A percentile compares a stretch with the other conserved stretches of the same genome.
These are phyloP conservation scores for Baorangia bicolor DNA, from an alignment of 768 basidiomycete species.

Conservation along the genomic window DNA sequence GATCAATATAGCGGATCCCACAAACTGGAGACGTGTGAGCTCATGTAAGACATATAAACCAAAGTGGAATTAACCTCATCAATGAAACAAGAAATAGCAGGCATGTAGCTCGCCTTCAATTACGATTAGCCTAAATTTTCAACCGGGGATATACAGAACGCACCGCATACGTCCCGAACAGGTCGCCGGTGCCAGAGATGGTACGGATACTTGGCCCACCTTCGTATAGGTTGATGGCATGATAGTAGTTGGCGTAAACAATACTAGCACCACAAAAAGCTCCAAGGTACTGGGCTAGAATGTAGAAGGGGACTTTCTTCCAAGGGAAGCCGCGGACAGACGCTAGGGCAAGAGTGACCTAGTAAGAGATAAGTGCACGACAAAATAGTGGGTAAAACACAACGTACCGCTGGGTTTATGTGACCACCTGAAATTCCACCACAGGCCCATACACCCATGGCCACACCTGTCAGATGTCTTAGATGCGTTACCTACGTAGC, in stretches of 20 bases:
- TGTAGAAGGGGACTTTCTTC: constrained; percentile 74
- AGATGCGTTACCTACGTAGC: background rate
- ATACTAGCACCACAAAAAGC: constrained; percentile 55
- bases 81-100: constrained; percentile 46
- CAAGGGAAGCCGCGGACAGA: constrained; percentile 74
- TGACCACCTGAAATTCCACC: constrained; percentile 73
- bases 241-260: constrained; percentile 63
- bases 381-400: background rate
- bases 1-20: constrained; percentile 54
- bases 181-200: constrained; percentile 50
- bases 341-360: constrained; percentile 72
- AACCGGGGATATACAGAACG: constrained; percentile 14
- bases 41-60: background rate
- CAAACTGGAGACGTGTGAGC: constrained; percentile 38
- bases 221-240: constrained; percentile 65
- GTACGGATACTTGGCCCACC: constrained; percentile 56
- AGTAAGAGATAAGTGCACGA: background rate
- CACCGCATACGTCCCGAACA: constrained; percentile 65
- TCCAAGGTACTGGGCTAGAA: constrained; percentile 62
- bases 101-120: constrained; percentile 41
- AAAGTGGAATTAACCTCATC: constrained; percentile 34
- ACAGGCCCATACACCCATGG: constrained; percentile 67
- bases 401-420: constrained; percentile 65
- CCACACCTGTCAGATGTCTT: constrained; percentile 38
- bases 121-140: constrained; percentile 9